Percentiles rank a stretch among this genome's conserved stretches.
phyloP scores from a whole-genome alignment of 129 eudicot genomes.

The Arctium minus region DNA sequence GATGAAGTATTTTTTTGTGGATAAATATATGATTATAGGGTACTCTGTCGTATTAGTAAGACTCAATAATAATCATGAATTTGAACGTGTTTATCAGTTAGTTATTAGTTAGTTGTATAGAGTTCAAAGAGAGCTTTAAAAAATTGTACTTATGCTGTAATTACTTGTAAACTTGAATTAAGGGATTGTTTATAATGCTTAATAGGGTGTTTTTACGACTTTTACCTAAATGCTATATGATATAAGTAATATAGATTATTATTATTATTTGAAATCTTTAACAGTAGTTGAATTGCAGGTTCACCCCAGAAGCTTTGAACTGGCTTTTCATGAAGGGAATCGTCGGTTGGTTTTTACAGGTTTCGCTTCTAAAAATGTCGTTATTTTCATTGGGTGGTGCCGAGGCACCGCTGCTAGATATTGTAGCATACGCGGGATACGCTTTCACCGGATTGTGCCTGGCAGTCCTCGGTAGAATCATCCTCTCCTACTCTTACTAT shows the following conservation, averaged over 20 bases:
- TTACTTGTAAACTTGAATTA: not conserved
- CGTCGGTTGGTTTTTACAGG: constrained; percentile 63
- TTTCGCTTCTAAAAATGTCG: constrained; percentile 50
- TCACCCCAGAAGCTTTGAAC: constrained; percentile 61
- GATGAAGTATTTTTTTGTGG: too few relatives aligned
- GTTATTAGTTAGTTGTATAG: too few relatives aligned
- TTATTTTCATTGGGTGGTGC: constrained; percentile 57
- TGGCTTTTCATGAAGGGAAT: constrained; percentile 61
- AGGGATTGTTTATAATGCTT: not conserved
- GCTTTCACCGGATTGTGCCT: constrained; percentile 53
- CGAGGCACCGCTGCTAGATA: constrained; percentile 67
- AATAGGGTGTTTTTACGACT: not conserved
- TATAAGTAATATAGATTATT: not conserved
- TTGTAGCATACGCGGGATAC: constrained; percentile 69
- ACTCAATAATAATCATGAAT: too few relatives aligned
- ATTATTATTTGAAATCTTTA: not conserved
- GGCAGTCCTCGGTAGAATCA: constrained; percentile 44
- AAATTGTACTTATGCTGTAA: not conserved
- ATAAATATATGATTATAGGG: too few relatives aligned
- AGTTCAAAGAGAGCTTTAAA: too few relatives aligned
- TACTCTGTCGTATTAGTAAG: too few relatives aligned
- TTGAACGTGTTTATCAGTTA: too few relatives aligned
- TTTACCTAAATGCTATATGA: not conserved
- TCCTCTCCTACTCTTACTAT: constrained; percentile 48
- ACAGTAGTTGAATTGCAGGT: constrained; percentile 31